These are phyloP conservation scores for Pachyrhizus erosus DNA, from an alignment of 306 rosid species.

Conservation along the genomic window DNA sequence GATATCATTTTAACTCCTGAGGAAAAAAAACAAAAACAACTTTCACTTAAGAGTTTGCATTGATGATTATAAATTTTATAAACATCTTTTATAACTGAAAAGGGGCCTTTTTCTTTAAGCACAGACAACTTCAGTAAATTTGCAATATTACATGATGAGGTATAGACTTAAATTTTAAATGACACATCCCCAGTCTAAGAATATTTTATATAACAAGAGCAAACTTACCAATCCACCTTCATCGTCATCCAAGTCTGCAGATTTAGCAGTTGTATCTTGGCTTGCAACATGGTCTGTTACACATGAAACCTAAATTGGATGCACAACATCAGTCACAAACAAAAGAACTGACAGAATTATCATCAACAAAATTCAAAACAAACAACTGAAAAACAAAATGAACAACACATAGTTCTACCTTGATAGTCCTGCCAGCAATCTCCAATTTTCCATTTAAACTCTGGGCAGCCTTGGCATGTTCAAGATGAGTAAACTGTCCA, in stretches of 20 bases:
- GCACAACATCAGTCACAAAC: slow-evolving; percentile 34
- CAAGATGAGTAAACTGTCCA: slow-evolving; percentile 92
- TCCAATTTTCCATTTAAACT: slow-evolving; percentile 96
- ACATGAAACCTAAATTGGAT: slow-evolving; percentile 77
- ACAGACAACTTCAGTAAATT: neutral
- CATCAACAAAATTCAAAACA: slow-evolving; percentile 8
- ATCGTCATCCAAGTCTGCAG: slow-evolving; percentile 96
- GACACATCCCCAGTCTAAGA: neutral
- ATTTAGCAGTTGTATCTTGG: slow-evolving; percentile 83
- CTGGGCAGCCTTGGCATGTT: slow-evolving; percentile 97
- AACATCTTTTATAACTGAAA: neutral
- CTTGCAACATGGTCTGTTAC: slow-evolving; percentile 91
- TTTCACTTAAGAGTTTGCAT: neutral
- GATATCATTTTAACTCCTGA: neutral
- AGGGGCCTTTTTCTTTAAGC: neutral
- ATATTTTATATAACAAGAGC: neutral
- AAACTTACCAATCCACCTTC: slow-evolving; percentile 96
- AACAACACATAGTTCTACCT: slow-evolving; percentile 58
- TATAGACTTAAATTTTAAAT: neutral
- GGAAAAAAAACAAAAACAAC: neutral
- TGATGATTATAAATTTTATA: neutral
- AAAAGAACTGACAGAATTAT: slow-evolving; percentile 12
- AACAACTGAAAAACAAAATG: slow-evolving; percentile 7
- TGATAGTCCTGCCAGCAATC: slow-evolving; percentile 92
- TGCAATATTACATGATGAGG: neutral